Evolutionary conservation across 1,139 yeast species (phyloP).

Genomic region (Nakaseomyces kungkrabaensis): DNA sequence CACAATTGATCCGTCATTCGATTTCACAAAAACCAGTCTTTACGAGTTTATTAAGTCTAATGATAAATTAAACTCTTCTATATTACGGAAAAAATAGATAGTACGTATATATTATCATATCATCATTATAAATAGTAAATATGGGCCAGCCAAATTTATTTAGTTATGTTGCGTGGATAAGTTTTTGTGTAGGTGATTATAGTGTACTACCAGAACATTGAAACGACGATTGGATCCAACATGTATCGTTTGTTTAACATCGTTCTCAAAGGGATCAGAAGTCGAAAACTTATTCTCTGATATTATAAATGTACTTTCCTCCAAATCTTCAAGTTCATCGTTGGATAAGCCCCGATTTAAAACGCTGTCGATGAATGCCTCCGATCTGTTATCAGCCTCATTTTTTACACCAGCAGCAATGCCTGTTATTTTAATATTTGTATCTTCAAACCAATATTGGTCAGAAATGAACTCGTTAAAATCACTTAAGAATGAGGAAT

Average conservation of each 20-base stretch:
- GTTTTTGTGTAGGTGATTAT: constrained; percentile 6
- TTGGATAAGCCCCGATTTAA: constrained; percentile 10
- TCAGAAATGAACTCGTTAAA: constrained; percentile 11
- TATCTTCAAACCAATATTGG: constrained; percentile 17
- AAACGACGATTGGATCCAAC: constrained; percentile 19
- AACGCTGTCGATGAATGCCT: constrained; percentile 16
- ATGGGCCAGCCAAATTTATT: not conserved
- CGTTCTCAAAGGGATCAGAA: constrained; percentile 17
- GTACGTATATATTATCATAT: no score
- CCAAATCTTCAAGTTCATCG: constrained; percentile 12
- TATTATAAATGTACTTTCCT: constrained; percentile 22
- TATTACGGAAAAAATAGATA: constrained; percentile 13
- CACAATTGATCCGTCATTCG: constrained; percentile 38
- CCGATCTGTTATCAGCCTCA: constrained; percentile 3
- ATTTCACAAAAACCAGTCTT: constrained; percentile 54
- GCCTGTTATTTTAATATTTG: constrained; percentile 8
- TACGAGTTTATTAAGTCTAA: constrained; percentile 46
- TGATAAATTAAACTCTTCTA: constrained; percentile 34
- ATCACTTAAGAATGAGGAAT: constrained; percentile 11
- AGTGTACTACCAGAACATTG: constrained; percentile 19
- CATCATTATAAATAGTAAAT: not conserved
- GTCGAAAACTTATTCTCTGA: constrained; percentile 17
- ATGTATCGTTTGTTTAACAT: constrained; percentile 14
- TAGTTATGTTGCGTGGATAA: not conserved
- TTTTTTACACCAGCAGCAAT: constrained; percentile 8